Conservation (phyloP, 345 rosid genomes). For the Geranium rotundifolium region DNA sequence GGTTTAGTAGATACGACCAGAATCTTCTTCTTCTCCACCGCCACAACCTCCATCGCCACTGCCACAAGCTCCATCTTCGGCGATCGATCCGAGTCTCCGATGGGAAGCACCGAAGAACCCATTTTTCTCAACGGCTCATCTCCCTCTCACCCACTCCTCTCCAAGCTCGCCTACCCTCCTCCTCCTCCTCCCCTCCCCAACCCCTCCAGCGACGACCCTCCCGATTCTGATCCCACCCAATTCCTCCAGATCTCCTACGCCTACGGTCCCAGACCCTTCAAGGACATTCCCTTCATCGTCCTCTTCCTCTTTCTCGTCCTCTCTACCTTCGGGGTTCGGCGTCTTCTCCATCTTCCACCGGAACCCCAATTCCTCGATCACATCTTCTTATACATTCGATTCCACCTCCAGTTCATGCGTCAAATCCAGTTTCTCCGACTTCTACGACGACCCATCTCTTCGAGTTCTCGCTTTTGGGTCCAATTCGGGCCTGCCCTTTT, state of each 20-base stretch:
- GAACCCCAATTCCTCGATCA: constrained; percentile 35
- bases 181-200: constrained; percentile 19
- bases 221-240: constrained; percentile 54
- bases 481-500: constrained; percentile 9
- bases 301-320: constrained; percentile 49
- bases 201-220: constrained; percentile 15
- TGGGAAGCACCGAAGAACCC: constrained; percentile 53
- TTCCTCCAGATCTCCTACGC: constrained; percentile 83
- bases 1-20: too few species aligned
- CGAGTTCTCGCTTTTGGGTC: background rate
- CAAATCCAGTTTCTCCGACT: too few species aligned
- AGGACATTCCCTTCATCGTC: constrained; percentile 61
- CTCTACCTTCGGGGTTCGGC: constrained; percentile 66
- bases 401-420: constrained; percentile 44
- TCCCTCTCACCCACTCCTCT: constrained; percentile 77
- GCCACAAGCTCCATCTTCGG: background rate
- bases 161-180: constrained; percentile 32
- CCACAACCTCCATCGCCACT: background rate
- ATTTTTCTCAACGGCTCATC: constrained; percentile 24
- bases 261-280: constrained; percentile 61
- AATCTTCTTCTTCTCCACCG: too few species aligned
- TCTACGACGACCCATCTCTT: background rate
- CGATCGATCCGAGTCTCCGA: constrained; percentile 11
- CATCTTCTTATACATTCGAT: constrained; percentile 47
- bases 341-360: constrained; percentile 55